Evolutionary conservation across 176 grass and related monocot species (phyloP).

Genomic region (Carex myosuroides): DNA sequence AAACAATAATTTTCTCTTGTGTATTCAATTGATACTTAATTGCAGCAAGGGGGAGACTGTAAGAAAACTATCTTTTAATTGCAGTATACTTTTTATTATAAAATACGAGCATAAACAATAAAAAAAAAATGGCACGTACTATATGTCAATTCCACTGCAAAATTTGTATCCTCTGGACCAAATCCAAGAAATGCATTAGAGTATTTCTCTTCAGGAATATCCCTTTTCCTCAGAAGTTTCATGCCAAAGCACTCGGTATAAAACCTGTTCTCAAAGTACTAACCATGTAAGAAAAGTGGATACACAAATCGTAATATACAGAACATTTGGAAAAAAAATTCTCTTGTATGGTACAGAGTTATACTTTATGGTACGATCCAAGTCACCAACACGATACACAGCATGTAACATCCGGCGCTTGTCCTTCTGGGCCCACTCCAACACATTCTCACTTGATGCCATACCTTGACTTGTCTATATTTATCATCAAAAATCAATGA

Average conservation of each 20-base stretch:
- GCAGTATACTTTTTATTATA: neutral
- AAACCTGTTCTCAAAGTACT: conserved; percentile 38
- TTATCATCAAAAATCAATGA: neutral
- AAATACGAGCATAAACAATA: neutral
- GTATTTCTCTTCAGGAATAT: conserved; percentile 93
- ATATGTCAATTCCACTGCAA: conserved; percentile 83
- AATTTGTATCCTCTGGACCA: conserved; percentile 80
- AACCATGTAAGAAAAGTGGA: conserved; percentile 4
- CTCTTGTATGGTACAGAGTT: neutral
- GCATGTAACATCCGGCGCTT: conserved; percentile 73
- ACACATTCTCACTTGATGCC: conserved; percentile 39
- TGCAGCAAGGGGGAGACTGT: neutral
- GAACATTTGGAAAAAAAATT: neutral
- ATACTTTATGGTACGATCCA: conserved; percentile 83
- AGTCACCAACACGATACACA: conserved; percentile 91
- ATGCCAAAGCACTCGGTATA: conserved; percentile 93
- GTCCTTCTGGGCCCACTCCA: conserved; percentile 85
- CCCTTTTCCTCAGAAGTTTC: conserved; percentile 84
- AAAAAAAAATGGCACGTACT: conserved; percentile 37
- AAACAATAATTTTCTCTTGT: neutral
- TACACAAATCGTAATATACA: neutral
- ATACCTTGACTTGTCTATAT: neutral
- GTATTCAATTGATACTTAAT: neutral
- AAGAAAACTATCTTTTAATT: neutral
- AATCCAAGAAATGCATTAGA: conserved; percentile 92